phyloP scores from a whole-genome alignment of 176 grass and related monocot species.

The Zea mays region DNA sequence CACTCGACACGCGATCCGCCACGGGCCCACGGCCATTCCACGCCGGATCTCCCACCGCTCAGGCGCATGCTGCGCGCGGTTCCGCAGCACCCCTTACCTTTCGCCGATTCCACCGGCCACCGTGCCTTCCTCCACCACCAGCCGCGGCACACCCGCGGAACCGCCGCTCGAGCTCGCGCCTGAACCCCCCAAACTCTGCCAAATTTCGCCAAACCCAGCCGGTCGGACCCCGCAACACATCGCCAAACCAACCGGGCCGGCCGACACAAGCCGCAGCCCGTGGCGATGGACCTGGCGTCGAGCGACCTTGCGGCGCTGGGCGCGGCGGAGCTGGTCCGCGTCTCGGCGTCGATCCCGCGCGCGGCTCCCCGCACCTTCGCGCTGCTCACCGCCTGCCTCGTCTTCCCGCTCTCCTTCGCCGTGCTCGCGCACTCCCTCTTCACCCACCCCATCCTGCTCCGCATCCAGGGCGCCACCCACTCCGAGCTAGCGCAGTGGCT shows the following conservation, averaged over 20 bases:
- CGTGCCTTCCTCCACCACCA: neutral
- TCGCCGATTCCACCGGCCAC: neutral
- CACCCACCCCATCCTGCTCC: conserved; percentile 80
- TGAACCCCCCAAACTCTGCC: neutral
- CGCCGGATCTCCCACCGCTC: neutral
- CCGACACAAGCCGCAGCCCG: neutral
- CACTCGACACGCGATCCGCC: conserved; percentile 15
- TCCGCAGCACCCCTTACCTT: neutral
- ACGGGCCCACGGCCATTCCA: neutral
- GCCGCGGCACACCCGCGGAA: neutral
- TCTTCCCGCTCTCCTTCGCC: conserved; percentile 90
- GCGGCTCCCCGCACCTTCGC: conserved; percentile 77
- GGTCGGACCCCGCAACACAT: too few species aligned
- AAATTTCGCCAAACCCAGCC: neutral
- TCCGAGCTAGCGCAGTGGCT: conserved; percentile 46
- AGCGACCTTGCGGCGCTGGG: conserved; percentile 61
- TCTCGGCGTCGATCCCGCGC: conserved; percentile 68
- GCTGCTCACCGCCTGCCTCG: conserved; percentile 69
- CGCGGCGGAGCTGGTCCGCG: conserved; percentile 59
- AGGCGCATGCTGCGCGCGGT: neutral
- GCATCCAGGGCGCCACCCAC: conserved; percentile 33
- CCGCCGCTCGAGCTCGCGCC: neutral
- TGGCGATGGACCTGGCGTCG: conserved; percentile 53
- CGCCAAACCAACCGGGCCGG: neutral
- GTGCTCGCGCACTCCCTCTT: conserved; percentile 92